Conservation (phyloP, 169 alveolate genomes). For the Plasmodium gonderi region DNA sequence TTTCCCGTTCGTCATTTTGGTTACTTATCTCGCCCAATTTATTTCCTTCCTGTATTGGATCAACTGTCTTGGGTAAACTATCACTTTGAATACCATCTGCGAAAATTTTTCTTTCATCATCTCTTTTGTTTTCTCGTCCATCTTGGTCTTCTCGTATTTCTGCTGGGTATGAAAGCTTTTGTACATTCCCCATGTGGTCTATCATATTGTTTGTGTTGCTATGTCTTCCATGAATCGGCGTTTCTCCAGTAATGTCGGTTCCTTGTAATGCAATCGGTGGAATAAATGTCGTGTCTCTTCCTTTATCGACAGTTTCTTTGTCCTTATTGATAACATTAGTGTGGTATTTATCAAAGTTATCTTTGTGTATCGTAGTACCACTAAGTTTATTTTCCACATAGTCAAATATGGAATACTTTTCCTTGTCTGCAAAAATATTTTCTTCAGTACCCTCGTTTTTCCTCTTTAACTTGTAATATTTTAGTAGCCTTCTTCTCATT, state of each 20-base stretch:
- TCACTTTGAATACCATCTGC: not conserved
- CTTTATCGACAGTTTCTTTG: not conserved
- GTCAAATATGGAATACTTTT: constrained; percentile 55
- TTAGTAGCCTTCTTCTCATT: constrained; percentile 51
- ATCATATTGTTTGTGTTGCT: no score
- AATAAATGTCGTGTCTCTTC: no score
- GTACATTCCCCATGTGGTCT: no score
- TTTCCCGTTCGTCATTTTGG: not conserved
- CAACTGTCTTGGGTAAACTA: not conserved
- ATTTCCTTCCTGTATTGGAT: not conserved
- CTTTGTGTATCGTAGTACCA: not conserved
- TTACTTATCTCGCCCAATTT: not conserved
- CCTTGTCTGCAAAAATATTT: constrained; percentile 20
- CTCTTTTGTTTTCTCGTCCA: not conserved
- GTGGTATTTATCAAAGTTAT: not conserved
- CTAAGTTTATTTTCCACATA: constrained; percentile 46
- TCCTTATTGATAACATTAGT: not conserved
- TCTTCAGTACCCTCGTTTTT: constrained; percentile 72
- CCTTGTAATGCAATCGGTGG: no score
- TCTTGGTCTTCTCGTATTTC: not conserved
- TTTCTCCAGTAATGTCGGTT: no score
- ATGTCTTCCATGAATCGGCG: no score
- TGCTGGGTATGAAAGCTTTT: not conserved
- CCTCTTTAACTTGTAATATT: constrained; percentile 65
- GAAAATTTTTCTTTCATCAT: not conserved